Evolutionary conservation across 2,329 filamentous ascomycete genomes (phyloP).

Genomic region (Cladosporium velox): DNA sequence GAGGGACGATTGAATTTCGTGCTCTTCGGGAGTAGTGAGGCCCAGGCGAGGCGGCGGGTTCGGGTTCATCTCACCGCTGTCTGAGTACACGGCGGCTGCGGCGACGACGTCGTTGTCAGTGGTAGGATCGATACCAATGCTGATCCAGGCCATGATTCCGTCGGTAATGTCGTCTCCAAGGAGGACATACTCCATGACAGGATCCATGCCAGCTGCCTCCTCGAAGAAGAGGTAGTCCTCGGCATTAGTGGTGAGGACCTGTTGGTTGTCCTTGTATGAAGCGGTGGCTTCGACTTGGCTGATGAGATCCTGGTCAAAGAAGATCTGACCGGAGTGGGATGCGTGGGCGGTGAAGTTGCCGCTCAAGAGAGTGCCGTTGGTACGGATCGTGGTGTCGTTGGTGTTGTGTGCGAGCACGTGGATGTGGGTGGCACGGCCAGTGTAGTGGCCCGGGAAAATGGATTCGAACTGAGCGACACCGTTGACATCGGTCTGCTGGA

Average conservation of each 20-base stretch:
- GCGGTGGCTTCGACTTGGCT: conserved; percentile 49
- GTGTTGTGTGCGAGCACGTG: conserved; percentile 40
- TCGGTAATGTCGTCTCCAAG: conserved; percentile 55
- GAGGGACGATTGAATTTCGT: not conserved
- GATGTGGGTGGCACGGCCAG: conserved; percentile 43
- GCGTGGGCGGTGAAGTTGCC: conserved; percentile 54
- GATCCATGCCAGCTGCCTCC: conserved; percentile 51
- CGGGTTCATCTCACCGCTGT: conserved; percentile 28
- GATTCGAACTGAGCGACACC: conserved; percentile 41
- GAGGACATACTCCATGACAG: conserved; percentile 58
- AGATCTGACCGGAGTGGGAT: conserved; percentile 64
- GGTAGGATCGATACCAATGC: conserved; percentile 49
- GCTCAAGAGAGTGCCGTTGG: conserved; percentile 55
- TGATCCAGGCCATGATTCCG: conserved; percentile 56
- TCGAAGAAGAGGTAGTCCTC: conserved; percentile 53
- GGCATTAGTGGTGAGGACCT: conserved; percentile 51
- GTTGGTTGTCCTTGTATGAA: conserved; percentile 47
- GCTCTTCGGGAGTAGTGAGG: not conserved
- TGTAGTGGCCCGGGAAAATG: conserved; percentile 48
- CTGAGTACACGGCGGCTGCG: conserved; percentile 25
- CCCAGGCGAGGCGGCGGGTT: conserved; percentile 15
- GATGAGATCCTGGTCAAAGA: conserved; percentile 62
- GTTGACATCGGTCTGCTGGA: conserved; percentile 41
- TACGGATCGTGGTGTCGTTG: conserved; percentile 38
- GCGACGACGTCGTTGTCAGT: conserved; percentile 23